Evolutionary conservation across 2,329 filamentous ascomycete species (phyloP), one percentile per base, ranked within the genome.

Genomic region (Claviceps pusilla): DNA sequence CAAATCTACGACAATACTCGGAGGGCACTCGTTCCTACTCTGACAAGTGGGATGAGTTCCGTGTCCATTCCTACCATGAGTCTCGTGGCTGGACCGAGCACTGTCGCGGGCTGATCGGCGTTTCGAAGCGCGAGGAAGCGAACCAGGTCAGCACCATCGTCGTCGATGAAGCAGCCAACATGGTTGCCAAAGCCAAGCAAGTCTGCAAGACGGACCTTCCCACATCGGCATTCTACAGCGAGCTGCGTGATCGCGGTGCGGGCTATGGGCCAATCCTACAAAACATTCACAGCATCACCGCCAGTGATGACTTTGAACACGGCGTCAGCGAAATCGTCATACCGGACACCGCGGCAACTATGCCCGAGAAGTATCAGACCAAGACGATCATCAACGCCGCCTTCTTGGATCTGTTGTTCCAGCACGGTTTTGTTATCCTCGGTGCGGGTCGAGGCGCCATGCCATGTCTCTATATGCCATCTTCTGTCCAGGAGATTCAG

Each of bases 81-180:
- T 69, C 65, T 12, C 69, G 75, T 45, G 74, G 75, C 11, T 83
- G 79, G 79, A 73, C 73, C 0, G 76, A 82, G 59, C 75, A 83
- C 60, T 82, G 78, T 61, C 69, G 73, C 51, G 77, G 77, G n/a
- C 66, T 77, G 3, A 68, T 81, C 10, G 65, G 69, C 6, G 69
- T 75, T n/a, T 52, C 51, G 31, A 52, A 37, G 43, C 51, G 19
- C 33, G 42, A 47, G 7, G 33, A 47, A 35, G 43, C 43, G 7
- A 48, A 48, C 43, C 51, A 41, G 51, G 42, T 52, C 31, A 46
- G 51, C 43, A 39, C 31, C 16, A 14, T 48, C 51, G 10, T 12
- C 3, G 16, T 3, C n/a, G 24, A 48, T 9, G 51, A 52, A 31
- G 33, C 14, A 11, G 51, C 43, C 3, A 43, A 48, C 0, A 29